Percentiles rank a stretch among this genome's conserved stretches.
Conservation (phyloP, 164 flowering plant genomes). For the Magnolia kwangsiensis region DNA sequence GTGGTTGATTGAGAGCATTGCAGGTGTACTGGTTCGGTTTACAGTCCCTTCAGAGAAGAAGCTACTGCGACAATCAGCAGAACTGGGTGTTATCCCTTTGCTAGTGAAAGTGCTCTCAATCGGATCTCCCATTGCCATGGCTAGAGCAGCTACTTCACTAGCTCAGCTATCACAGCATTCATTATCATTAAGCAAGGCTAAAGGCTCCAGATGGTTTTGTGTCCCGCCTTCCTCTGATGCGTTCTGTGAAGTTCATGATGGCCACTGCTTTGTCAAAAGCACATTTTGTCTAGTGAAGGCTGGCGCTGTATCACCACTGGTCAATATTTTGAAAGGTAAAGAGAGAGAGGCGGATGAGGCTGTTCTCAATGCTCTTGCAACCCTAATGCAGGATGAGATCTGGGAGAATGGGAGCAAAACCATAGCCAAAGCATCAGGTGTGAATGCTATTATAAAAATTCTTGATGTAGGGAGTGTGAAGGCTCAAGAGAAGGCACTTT, state of each 20-base stretch:
- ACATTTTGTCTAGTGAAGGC: constrained; percentile 81
- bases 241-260: constrained; percentile 69
- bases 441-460: constrained; percentile 45
- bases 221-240: constrained; percentile 41
- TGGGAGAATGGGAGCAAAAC: constrained; percentile 62
- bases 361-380: constrained; percentile 57
- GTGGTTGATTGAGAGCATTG: constrained; percentile 43
- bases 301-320: constrained; percentile 52
- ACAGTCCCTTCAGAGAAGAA: constrained; percentile 69
- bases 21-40: constrained; percentile 56
- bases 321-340: constrained; percentile 48
- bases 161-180: constrained; percentile 73
- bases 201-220: constrained; percentile 61
- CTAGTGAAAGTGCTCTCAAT: constrained; percentile 63
- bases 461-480: constrained; percentile 46
- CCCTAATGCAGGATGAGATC: constrained; percentile 63
- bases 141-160: constrained; percentile 62
- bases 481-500: constrained; percentile 66
- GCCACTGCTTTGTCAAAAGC: constrained; percentile 50
- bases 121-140: constrained; percentile 46
- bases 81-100: constrained; percentile 56
- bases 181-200: constrained; percentile 37
- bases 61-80: constrained; percentile 50
- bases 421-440: constrained; percentile 45
- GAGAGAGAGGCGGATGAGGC: constrained; percentile 77